A percentile compares a stretch with the other conserved stretches of the same genome.
Evolutionary conservation across 164 flowering plant species (phyloP).

Genomic region (Amborella trichopoda): DNA sequence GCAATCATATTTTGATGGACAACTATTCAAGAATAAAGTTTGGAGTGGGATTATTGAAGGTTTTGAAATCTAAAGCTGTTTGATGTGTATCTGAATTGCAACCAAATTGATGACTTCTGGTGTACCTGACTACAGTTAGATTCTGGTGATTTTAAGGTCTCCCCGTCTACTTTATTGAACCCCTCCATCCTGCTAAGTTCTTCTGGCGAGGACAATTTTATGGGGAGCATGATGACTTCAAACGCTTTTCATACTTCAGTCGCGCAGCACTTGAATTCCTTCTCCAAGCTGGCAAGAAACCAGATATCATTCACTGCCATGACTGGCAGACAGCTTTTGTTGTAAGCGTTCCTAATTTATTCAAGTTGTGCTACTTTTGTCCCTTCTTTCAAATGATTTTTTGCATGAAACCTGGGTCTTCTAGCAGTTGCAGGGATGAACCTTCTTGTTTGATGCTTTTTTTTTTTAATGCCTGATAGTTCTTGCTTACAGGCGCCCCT

Average conservation of each 20-base stretch:
- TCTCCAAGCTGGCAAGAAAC: conserved; percentile 86
- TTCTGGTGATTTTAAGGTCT: conserved; percentile 46
- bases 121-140: not conserved
- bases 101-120: too few relatives aligned
- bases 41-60: conserved; percentile 61
- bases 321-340: conserved; percentile 99
- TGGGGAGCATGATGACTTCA: conserved; percentile 95
- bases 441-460: not conserved
- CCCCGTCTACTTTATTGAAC: conserved; percentile 95
- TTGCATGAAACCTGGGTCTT: not conserved
- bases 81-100: too few relatives aligned
- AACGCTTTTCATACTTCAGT: conserved; percentile 87
- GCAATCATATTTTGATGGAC: conserved; percentile 86
- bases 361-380: not conserved
- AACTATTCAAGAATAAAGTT: conserved; percentile 59
- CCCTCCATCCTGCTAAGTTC: conserved; percentile 78
- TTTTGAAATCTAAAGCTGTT: too few relatives aligned
- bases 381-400: not conserved
- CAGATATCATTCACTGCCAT: conserved; percentile 97
- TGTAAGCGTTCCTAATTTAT: conserved; percentile 26
- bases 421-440: not conserved
- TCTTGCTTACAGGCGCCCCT: conserved; percentile 63
- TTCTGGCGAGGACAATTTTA: conserved; percentile 89
- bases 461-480: not conserved
- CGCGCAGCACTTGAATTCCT: conserved; percentile 96